Conservation (phyloP, 2,329 filamentous ascomycete genomes). For the Plenodomus biglobosus region DNA sequence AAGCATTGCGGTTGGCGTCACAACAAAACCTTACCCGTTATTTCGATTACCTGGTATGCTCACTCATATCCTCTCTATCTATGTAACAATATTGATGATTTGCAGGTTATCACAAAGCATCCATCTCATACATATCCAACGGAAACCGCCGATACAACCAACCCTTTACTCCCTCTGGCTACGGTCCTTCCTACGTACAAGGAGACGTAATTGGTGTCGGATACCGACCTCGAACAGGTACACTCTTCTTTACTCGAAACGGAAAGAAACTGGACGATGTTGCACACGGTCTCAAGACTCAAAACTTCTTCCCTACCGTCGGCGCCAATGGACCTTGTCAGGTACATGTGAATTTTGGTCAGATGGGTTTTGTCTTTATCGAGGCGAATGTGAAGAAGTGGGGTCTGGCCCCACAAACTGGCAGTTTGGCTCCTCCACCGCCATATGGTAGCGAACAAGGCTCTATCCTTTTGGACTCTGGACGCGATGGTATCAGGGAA, state of each 20-base stretch:
- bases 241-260: conserved; percentile 97
- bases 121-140: conserved; percentile 85
- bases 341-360: conserved; percentile 96
- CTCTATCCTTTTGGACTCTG: conserved; percentile 89
- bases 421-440: conserved; percentile 89
- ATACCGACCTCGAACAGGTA: conserved; percentile 90
- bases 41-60: conserved; percentile 86
- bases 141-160: conserved; percentile 90
- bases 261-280: conserved; percentile 97
- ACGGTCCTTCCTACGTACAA: conserved; percentile 83
- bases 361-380: conserved; percentile 97
- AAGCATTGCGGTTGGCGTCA: conserved; percentile 86
- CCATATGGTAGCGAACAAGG: conserved; percentile 97
- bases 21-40: conserved; percentile 94
- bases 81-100: conserved; percentile 4
- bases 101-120: conserved; percentile 86
- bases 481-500: conserved; percentile 58
- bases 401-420: conserved; percentile 94
- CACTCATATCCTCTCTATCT: not conserved
- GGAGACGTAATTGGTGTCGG: conserved; percentile 96
- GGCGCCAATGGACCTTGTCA: conserved; percentile 91
- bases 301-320: conserved; percentile 98
- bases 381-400: conserved; percentile 99
- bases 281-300: conserved; percentile 85
- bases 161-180: conserved; percentile 76